These are phyloP conservation scores for Metarhizium humberi DNA, from an alignment of 2,329 filamentous ascomycete genomes.

Conservation along the genomic window DNA sequence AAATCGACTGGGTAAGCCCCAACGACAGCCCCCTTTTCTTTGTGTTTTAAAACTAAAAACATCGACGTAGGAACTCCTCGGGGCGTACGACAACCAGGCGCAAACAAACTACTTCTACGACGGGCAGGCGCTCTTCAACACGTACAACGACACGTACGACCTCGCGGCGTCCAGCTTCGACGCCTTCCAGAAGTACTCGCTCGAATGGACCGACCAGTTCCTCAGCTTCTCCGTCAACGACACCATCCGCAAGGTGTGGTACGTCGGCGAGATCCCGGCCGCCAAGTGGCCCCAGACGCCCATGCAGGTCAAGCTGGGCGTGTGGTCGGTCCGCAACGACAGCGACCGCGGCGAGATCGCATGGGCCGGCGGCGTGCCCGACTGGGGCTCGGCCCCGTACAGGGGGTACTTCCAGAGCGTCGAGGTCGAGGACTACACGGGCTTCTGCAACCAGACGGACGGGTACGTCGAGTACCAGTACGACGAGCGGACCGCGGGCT, in stretches of 20 bases:
- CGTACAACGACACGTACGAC: slow-evolving; percentile 38
- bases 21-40: background rate
- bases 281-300: slow-evolving; percentile 58
- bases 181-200: slow-evolving; percentile 52
- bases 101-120: slow-evolving; percentile 77
- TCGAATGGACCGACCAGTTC: slow-evolving; percentile 55
- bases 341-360: slow-evolving; percentile 49
- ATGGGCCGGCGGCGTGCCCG: slow-evolving; percentile 53
- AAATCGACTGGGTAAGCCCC: slow-evolving; percentile 42
- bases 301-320: slow-evolving; percentile 55
- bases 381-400: slow-evolving; percentile 20
- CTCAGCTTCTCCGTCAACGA: slow-evolving; percentile 53
- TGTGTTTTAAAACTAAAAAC: background rate
- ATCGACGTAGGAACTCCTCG: slow-evolving; percentile 16
- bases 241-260: slow-evolving; percentile 19
- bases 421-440: slow-evolving; percentile 20
- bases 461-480: slow-evolving; percentile 18
- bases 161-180: slow-evolving; percentile 29
- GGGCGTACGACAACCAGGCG: slow-evolving; percentile 40
- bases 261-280: slow-evolving; percentile 36
- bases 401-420: slow-evolving; percentile 16
- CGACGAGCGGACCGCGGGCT: slow-evolving; percentile 16
- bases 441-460: slow-evolving; percentile 15
- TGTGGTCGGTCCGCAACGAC: slow-evolving; percentile 41
- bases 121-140: slow-evolving; percentile 44